Evolutionary conservation across 768 basidiomycete species (phyloP).

Genomic region (Chiua virens): DNA sequence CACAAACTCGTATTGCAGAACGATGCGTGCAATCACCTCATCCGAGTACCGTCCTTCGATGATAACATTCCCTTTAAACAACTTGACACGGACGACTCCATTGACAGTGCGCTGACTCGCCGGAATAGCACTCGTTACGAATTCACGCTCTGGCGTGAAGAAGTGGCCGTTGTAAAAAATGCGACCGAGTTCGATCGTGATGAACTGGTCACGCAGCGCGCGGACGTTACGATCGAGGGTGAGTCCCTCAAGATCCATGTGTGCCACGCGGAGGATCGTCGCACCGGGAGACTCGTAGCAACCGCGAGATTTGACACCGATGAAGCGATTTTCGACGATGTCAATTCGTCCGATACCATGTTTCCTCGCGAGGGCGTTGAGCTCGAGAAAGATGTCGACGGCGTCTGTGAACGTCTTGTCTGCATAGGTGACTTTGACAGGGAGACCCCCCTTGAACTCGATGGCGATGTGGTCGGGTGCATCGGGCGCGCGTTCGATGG

Average conservation of each 20-base stretch:
- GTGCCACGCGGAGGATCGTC: slow-evolving; percentile 92
- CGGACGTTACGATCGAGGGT: slow-evolving; percentile 98
- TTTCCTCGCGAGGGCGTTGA: slow-evolving; percentile 90
- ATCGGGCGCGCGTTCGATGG: slow-evolving; percentile 78
- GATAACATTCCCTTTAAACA: slow-evolving; percentile 96
- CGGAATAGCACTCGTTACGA: slow-evolving; percentile 86
- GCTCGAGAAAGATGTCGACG: slow-evolving; percentile 89
- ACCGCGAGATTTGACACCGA: slow-evolving; percentile 98
- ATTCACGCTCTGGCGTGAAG: slow-evolving; percentile 99
- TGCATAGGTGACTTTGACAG: slow-evolving; percentile 69
- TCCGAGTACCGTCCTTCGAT: slow-evolving; percentile 89
- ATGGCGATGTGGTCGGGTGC: slow-evolving; percentile 79
- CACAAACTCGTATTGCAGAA: too few species aligned
- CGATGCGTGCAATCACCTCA: slow-evolving; percentile 49
- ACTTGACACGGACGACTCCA: slow-evolving; percentile 83
- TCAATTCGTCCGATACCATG: slow-evolving; percentile 98
- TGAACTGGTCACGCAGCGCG: slow-evolving; percentile 90
- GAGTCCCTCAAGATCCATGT: slow-evolving; percentile 95
- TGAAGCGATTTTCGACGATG: slow-evolving; percentile 99
- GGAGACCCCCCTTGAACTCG: slow-evolving; percentile 86
- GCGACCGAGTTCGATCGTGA: slow-evolving; percentile 84
- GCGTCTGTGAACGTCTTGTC: slow-evolving; percentile 78
- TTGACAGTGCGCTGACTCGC: slow-evolving; percentile 96
- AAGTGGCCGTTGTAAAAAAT: slow-evolving; percentile 99
- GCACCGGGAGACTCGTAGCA: slow-evolving; percentile 99